Conservation (phyloP, 2,329 filamentous ascomycete genomes). For the Dactylellina drechsleri region DNA sequence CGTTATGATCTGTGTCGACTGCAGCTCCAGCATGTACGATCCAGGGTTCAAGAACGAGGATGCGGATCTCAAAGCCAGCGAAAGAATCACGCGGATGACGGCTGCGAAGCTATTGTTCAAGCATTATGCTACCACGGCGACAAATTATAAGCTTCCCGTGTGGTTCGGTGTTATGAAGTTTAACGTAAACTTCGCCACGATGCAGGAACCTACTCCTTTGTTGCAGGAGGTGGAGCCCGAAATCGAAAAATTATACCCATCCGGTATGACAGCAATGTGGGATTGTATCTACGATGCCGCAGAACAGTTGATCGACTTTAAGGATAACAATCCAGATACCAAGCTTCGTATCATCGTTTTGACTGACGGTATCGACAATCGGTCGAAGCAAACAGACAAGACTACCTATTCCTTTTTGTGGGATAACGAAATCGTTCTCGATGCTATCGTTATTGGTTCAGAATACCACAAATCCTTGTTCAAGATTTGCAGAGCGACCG, state of each 20-base stretch:
- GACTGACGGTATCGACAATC: slow-evolving; percentile 52
- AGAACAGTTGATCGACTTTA: slow-evolving; percentile 43
- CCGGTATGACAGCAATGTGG: slow-evolving; percentile 50
- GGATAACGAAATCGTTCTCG: slow-evolving; percentile 49
- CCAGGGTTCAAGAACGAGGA: slow-evolving; percentile 42
- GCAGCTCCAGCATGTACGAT: slow-evolving; percentile 49
- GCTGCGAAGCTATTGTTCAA: slow-evolving; percentile 51
- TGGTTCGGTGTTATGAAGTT: slow-evolving; percentile 53
- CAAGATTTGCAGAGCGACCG: slow-evolving; percentile 46
- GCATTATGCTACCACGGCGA: slow-evolving; percentile 32
- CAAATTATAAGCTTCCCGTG: slow-evolving; percentile 50
- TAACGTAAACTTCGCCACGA: slow-evolving; percentile 26
- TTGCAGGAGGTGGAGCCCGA: slow-evolving; percentile 38
- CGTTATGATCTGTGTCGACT: slow-evolving; percentile 53
- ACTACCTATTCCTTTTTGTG: slow-evolving; percentile 47
- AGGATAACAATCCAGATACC: slow-evolving; percentile 50
- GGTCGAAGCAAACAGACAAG: slow-evolving; percentile 45
- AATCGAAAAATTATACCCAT: slow-evolving; percentile 35
- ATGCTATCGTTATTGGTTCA: slow-evolving; percentile 43
- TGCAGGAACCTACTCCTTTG: slow-evolving; percentile 43
- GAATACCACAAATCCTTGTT: slow-evolving; percentile 43
- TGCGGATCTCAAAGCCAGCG: slow-evolving; percentile 21
- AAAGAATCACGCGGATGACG: slow-evolving; percentile 38
- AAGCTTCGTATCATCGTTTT: slow-evolving; percentile 51
- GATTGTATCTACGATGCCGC: slow-evolving; percentile 52